Conservation (phyloP, 1,284 basidiomycete genomes). For the Naganishia sp. region DNA sequence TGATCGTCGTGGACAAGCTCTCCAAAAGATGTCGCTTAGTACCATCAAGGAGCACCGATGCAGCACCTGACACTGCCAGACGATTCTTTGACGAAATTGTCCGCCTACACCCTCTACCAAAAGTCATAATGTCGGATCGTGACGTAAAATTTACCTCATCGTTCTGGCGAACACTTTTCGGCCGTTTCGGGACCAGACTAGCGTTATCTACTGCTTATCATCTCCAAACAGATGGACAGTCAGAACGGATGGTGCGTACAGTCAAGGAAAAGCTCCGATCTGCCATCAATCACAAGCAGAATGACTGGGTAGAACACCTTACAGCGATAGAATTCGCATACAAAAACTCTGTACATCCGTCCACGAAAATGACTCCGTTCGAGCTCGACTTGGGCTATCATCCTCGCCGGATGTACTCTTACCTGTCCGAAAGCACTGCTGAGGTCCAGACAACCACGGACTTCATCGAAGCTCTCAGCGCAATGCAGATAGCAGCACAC, state of each 20-base stretch:
- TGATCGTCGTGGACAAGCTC: slow-evolving; percentile 52
- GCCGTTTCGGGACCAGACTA: slow-evolving; percentile 46
- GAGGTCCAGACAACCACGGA: not conserved
- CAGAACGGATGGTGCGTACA: slow-evolving; percentile 35
- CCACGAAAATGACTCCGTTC: slow-evolving; percentile 39
- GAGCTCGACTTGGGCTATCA: slow-evolving; percentile 25
- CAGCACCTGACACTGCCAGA: slow-evolving; percentile 53
- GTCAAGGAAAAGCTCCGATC: slow-evolving; percentile 25
- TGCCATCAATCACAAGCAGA: slow-evolving; percentile 39
- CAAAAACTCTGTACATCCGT: slow-evolving; percentile 52
- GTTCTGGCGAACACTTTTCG: slow-evolving; percentile 55
- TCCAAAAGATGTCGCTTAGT: slow-evolving; percentile 53
- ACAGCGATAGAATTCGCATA: slow-evolving; percentile 57
- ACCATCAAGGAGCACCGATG: slow-evolving; percentile 42
- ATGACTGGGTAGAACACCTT: slow-evolving; percentile 57
- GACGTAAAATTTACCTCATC: slow-evolving; percentile 55
- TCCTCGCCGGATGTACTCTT: not conserved
- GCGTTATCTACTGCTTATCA: slow-evolving; percentile 57
- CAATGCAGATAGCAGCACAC: not conserved
- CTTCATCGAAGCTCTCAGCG: not conserved
- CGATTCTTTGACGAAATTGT: slow-evolving; percentile 54
- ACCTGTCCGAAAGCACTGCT: not conserved
- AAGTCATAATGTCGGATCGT: slow-evolving; percentile 55
- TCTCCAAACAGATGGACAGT: slow-evolving; percentile 50
- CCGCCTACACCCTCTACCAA: slow-evolving; percentile 55